Conservation (phyloP, 2,329 filamentous ascomycete species). For the Aspergillus puulaauensis region DNA sequence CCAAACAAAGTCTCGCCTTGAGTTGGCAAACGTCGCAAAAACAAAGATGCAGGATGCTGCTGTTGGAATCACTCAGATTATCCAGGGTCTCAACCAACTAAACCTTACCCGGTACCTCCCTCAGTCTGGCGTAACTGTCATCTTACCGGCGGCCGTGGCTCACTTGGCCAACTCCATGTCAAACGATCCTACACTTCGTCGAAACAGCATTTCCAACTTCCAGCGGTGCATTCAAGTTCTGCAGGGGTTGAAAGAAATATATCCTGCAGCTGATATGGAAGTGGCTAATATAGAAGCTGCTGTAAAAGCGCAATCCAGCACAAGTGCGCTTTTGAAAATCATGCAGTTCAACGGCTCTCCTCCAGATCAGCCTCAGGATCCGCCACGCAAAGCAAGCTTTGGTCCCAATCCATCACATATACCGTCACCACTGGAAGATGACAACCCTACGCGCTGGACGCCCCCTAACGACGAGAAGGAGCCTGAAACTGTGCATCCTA, state of each 20-base stretch:
- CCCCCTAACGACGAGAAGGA: constrained; percentile 10
- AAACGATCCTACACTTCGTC: constrained; percentile 65
- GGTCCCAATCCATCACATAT: constrained; percentile 11
- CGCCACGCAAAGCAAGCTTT: constrained; percentile 15
- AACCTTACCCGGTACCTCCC: constrained; percentile 74
- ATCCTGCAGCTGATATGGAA: constrained; percentile 79
- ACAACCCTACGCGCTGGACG: constrained; percentile 11
- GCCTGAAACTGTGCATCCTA: background rate
- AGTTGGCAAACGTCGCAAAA: constrained; percentile 70
- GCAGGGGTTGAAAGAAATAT: constrained; percentile 77
- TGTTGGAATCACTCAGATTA: constrained; percentile 75
- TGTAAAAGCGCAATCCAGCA: constrained; percentile 30
- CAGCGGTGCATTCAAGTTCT: constrained; percentile 83
- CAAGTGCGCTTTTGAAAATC: constrained; percentile 31
- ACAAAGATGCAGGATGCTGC: constrained; percentile 79
- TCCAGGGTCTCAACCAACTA: constrained; percentile 67
- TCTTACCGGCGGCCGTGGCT: constrained; percentile 84
- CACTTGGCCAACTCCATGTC: constrained; percentile 85
- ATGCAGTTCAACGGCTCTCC: constrained; percentile 29
- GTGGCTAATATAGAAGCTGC: constrained; percentile 36
- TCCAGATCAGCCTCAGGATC: constrained; percentile 6
- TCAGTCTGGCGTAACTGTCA: constrained; percentile 80
- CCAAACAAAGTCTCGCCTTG: constrained; percentile 48
- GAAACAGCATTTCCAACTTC: constrained; percentile 72
- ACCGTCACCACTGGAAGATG: constrained; percentile 3